Evolutionary conservation across 1,139 yeast species (phyloP).

Genomic region (Geotrichum histeridarum): DNA sequence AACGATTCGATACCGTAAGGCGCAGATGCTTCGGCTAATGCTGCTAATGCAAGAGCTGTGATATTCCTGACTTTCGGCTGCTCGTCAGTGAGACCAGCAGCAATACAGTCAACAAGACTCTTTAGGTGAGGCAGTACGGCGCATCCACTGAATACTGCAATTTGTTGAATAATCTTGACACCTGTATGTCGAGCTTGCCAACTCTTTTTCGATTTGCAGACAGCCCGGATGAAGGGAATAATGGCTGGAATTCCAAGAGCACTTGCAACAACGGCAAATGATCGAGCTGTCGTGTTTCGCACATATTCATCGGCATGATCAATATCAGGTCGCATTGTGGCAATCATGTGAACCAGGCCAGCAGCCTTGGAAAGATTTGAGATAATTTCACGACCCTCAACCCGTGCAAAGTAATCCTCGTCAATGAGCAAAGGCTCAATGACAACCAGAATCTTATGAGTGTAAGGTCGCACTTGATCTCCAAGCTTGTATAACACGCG

Average conservation of each 20-base stretch:
- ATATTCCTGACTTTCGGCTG: constrained; percentile 60
- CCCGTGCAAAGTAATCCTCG: constrained; percentile 65
- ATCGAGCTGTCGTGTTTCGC: constrained; percentile 69
- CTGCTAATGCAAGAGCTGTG: constrained; percentile 67
- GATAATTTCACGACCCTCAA: constrained; percentile 76
- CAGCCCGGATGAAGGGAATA: constrained; percentile 78
- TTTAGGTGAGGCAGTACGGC: constrained; percentile 72
- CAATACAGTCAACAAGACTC: constrained; percentile 58
- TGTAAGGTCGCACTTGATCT: constrained; percentile 62
- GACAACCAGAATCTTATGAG: constrained; percentile 67
- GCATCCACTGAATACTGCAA: constrained; percentile 64
- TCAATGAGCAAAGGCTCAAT: constrained; percentile 77
- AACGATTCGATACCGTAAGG: constrained; percentile 93
- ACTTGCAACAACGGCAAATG: constrained; percentile 80
- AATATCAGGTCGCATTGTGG: constrained; percentile 74
- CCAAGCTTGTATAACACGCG: constrained; percentile 63
- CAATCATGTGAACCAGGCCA: constrained; percentile 73
- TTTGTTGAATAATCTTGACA: constrained; percentile 68
- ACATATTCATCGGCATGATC: constrained; percentile 80
- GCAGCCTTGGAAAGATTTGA: constrained; percentile 73
- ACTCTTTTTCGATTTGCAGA: constrained; percentile 68
- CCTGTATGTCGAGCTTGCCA: constrained; percentile 92
- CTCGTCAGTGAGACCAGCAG: constrained; percentile 64
- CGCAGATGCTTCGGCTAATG: constrained; percentile 75
- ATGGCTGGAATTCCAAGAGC: constrained; percentile 68